A percentile compares a stretch with the other conserved stretches of the same genome.
phyloP scores from a whole-genome alignment of 2,329 filamentous ascomycete species.

The Phyllosticta citribraziliensis region DNA sequence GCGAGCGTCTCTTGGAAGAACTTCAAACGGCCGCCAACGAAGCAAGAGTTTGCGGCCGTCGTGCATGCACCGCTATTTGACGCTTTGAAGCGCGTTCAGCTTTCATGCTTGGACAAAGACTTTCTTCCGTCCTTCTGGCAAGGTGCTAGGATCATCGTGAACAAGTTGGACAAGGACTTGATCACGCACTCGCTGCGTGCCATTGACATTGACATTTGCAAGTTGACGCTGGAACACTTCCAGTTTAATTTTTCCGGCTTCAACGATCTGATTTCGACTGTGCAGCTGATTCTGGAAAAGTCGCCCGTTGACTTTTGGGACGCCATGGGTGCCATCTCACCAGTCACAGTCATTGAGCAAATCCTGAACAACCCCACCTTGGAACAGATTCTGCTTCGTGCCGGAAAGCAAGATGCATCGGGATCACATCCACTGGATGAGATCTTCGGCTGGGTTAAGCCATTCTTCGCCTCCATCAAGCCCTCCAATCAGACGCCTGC shows the following conservation, averaged over 20 bases:
- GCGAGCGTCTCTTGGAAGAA: constrained; percentile 59
- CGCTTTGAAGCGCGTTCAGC: constrained; percentile 54
- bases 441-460: constrained; percentile 67
- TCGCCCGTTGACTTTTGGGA: constrained; percentile 80
- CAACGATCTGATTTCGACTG: constrained; percentile 57
- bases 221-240: constrained; percentile 55
- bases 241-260: constrained; percentile 44
- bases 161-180: constrained; percentile 60
- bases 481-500: constrained; percentile 67
- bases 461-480: constrained; percentile 69
- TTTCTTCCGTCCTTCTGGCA: constrained; percentile 69
- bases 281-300: constrained; percentile 63
- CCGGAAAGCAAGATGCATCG: constrained; percentile 34
- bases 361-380: constrained; percentile 66
- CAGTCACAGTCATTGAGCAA: constrained; percentile 72
- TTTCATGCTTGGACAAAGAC: constrained; percentile 40
- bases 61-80: constrained; percentile 63
- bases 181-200: constrained; percentile 70
- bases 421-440: constrained; percentile 49
- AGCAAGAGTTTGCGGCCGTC: constrained; percentile 77
- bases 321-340: constrained; percentile 70
- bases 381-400: constrained; percentile 47
- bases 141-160: constrained; percentile 64
- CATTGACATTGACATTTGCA: constrained; percentile 61
- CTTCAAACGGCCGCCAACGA: constrained; percentile 53